These are phyloP conservation scores for Epipyxis sp. DNA, from an alignment of 108 stramenopile species.

Conservation along the genomic window DNA sequence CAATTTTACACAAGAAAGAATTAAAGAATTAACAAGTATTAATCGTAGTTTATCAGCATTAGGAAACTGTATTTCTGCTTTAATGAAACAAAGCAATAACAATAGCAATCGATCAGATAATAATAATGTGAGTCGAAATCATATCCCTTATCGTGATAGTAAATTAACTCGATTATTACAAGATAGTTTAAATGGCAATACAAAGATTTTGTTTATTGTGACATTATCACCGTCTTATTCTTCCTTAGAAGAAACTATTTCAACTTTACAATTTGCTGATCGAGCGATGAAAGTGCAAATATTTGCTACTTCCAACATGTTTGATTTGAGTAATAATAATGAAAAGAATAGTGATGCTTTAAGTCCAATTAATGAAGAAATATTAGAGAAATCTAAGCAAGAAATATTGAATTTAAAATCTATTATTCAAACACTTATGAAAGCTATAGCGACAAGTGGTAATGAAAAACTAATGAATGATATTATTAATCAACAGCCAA, in stretches of 20 bases:
- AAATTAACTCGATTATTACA: constrained; percentile 91
- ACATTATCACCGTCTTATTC: background rate
- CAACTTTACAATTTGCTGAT: constrained; percentile 27
- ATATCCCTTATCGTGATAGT: constrained; percentile 89
- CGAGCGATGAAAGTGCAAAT: constrained; percentile 22
- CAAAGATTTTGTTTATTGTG: constrained; percentile 13
- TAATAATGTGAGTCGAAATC: constrained; percentile 37
- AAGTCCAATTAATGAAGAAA: too few species aligned
- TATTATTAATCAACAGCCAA: too few species aligned
- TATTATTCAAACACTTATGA: too few species aligned
- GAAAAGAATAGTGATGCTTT: too few species aligned
- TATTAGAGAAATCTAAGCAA: too few species aligned
- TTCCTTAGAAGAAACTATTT: background rate
- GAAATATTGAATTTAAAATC: too few species aligned
- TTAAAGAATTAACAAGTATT: constrained; percentile 70
- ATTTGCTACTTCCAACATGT: background rate
- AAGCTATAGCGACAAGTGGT: too few species aligned
- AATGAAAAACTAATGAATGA: too few species aligned
- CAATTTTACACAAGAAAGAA: too few species aligned
- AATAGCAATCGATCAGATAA: too few species aligned
- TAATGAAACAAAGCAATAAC: too few species aligned
- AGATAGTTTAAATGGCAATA: constrained; percentile 79
- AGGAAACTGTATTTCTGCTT: constrained; percentile 60
- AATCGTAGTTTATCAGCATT: constrained; percentile 70
- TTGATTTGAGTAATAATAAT: too few species aligned